Conservation (phyloP, 768 basidiomycete genomes). For the Terana coerulea region DNA sequence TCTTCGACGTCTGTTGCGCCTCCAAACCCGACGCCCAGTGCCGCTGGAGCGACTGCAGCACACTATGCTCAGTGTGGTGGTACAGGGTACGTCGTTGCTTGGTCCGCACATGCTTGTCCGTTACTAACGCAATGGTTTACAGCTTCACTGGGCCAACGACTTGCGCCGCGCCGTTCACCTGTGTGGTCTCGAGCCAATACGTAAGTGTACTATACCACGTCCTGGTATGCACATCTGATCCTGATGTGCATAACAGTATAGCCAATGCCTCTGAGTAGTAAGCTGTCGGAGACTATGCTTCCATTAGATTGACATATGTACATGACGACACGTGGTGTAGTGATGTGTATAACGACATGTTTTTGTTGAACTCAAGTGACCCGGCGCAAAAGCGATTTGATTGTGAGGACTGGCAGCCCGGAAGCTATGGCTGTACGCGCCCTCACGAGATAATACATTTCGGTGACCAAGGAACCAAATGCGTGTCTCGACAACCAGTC, state of each 20-base stretch:
- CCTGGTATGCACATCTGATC: conserved; percentile 7
- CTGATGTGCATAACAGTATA: conserved; percentile 25
- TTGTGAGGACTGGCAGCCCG: too few relatives aligned
- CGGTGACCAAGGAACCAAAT: too few relatives aligned
- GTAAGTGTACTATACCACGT: conserved; percentile 26
- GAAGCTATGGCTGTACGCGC: too few relatives aligned
- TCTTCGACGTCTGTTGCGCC: conserved; percentile 10
- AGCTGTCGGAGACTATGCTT: too few relatives aligned
- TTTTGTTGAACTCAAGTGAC: too few relatives aligned
- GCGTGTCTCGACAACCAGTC: too few relatives aligned
- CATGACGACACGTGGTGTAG: too few relatives aligned
- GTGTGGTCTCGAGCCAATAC: conserved; percentile 31
- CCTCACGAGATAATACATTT: too few relatives aligned
- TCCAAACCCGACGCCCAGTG: conserved; percentile 9
- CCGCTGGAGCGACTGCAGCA: conserved; percentile 27
- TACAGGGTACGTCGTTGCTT: conserved; percentile 30
- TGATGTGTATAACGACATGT: too few relatives aligned
- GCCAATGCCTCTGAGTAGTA: conserved; percentile 28
- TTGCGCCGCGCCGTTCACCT: conserved; percentile 34
- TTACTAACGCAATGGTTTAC: neutral
- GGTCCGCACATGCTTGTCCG: neutral
- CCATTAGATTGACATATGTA: too few relatives aligned
- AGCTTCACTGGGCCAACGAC: conserved; percentile 34
- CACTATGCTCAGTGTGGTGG: conserved; percentile 45
- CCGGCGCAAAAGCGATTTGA: too few relatives aligned